Evolutionary conservation across 2,329 filamentous ascomycete species (phyloP), one percentile per base, ranked within the genome.

Genomic region (Paecilomyces fulvus): DNA sequence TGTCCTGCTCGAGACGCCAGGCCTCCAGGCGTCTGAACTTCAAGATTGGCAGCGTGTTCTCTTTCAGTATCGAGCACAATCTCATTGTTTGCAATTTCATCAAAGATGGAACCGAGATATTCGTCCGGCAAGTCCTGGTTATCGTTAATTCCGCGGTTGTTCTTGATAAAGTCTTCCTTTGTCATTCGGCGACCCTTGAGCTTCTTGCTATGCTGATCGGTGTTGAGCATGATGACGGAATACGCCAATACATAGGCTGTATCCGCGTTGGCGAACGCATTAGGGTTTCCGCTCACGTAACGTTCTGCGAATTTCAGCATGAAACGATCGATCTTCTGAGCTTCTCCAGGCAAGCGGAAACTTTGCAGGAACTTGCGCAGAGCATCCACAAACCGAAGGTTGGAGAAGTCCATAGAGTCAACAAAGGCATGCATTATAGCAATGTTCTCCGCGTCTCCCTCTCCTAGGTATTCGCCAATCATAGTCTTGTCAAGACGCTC

Each of bases 361-460:
- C 90, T 89, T 71, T 99, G 94, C 11, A 99, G 77, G 66, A 99
- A 99, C 57, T 90, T 86, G 37, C 94, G 85, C 25, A 99, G 77
- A 12, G 94, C 88, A 72, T 96, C 92, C 6, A 96, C 92, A 65
- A 99, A 99, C 2, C 92, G 86, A 55, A 87, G 90, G 71, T 92
- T 92, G 9, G 84, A 82, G 64, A 99, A 99, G 51, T 97, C 89
- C 91, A 99, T 96, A 20, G 80, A 77, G 65, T 99, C 92, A 11
- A 99, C 92, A 72, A 99, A 99, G 3, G 91, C 90, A 72, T 99
- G 94, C 94, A 99, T 99, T 63, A 90, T 95, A 59, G 92, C 90
- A 65, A 99, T 92, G 67, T 97, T 95, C 67, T 92, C 86, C 1
- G 90, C 80, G 10, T 99, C 92, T 31, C 91, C 94, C 72, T 99